These are phyloP conservation scores for Apodospora peruviana DNA, from an alignment of 495 filamentous ascomycete species.

Conservation along the genomic window DNA sequence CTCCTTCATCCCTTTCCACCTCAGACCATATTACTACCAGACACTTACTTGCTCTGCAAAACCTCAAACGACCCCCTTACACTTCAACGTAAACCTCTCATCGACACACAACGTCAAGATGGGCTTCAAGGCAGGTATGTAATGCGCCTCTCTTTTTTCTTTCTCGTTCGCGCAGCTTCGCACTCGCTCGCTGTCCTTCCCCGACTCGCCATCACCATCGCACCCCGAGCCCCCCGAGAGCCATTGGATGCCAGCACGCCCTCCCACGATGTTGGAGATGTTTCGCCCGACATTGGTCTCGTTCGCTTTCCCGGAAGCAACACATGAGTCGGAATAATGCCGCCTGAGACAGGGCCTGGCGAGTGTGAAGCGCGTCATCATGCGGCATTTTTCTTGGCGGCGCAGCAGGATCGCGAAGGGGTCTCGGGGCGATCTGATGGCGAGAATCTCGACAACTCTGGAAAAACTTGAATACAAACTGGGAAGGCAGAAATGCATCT, in stretches of 20 bases:
- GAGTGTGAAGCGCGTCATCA: no score
- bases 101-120: constrained; percentile 31
- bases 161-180: neutral
- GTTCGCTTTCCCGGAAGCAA: no score
- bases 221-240: neutral
- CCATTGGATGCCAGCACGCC: constrained; percentile 2
- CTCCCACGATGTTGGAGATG: neutral
- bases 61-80: no score
- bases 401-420: neutral
- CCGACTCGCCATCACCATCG: neutral
- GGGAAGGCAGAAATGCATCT: no score
- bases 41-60: no score
- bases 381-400: neutral
- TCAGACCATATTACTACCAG: no score
- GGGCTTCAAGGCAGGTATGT: constrained; percentile 39
- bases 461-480: no score
- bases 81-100: no score
- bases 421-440: neutral
- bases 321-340: no score
- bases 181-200: neutral
- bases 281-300: neutral
- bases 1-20: neutral
- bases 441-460: neutral
- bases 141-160: neutral
- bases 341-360: no score